These are phyloP conservation scores for Phycomyces blakesleeanus DNA, from an alignment of 192 early-diverging fungal species.

Conservation along the genomic window DNA sequence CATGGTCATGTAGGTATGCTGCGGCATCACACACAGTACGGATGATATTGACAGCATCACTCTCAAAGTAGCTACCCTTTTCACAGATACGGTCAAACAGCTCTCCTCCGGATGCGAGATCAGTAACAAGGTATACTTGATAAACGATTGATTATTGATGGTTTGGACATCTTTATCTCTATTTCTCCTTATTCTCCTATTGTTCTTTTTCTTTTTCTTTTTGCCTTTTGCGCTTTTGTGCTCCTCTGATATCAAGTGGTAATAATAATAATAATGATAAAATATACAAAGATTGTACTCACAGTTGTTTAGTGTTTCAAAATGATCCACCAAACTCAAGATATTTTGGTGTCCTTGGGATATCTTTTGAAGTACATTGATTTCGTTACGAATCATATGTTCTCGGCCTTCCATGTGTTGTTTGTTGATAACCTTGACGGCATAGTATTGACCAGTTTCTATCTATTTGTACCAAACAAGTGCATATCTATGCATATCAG, in stretches of 20 bases:
- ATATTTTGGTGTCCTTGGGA: conserved; percentile 71
- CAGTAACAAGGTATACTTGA: conserved; percentile 77
- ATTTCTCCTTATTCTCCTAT: not conserved
- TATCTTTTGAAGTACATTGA: conserved; percentile 62
- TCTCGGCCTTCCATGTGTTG: conserved; percentile 66
- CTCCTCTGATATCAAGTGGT: too few species aligned
- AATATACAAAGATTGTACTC: too few species aligned
- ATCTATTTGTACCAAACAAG: conserved; percentile 39
- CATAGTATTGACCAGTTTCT: conserved; percentile 65
- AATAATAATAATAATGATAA: too few species aligned
- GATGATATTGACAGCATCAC: conserved; percentile 78
- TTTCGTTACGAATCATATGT: conserved; percentile 70
- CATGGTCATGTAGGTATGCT: conserved; percentile 74
- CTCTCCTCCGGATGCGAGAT: conserved; percentile 85
- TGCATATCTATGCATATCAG: too few species aligned
- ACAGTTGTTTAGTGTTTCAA: conserved; percentile 72
- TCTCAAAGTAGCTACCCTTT: conserved; percentile 69
- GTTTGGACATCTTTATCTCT: too few species aligned
- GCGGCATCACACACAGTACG: conserved; percentile 76
- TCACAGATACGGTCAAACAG: conserved; percentile 84
- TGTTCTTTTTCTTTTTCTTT: not conserved
- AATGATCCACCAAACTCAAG: conserved; percentile 71
- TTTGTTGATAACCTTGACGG: conserved; percentile 81
- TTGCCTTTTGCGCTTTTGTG: not conserved
- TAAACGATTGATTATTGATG: not conserved